Evolutionary conservation across 2,329 filamentous ascomycete genomes (phyloP), one percentile per base, ranked within the genome.

Genomic region (Pseudocercospora musae): DNA sequence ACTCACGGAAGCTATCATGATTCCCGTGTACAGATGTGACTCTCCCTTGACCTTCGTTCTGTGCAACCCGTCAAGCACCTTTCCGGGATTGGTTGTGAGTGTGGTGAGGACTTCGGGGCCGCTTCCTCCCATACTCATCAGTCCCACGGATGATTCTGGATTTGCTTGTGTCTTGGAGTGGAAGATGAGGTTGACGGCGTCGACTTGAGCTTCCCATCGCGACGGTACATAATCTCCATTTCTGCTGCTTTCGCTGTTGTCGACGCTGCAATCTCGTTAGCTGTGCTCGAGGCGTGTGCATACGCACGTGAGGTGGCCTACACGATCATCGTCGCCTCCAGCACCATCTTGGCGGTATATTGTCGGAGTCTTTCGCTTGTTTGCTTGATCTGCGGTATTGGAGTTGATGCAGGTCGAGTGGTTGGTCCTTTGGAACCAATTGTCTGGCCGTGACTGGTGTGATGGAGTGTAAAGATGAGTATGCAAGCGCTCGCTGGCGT

Each of bases 301-400:
- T n/a, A 60, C 52, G 60, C 56, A 55, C 49, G 50, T 58, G 57
- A 65, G 60, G 59, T 55, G 68, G 53, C 77, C 23, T 75, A 82
- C 85, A 98, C 89, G 79, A 99, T 91, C 93, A 99, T 98, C 67
- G 96, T 96, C 82, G 95, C 96, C 88, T 99, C 95, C 80, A 99
- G 89, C 80, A 89, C 91, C 95, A 99, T 99, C 75, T 84, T 93
- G 87, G 78, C 80, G 78, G 78, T 72, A 33, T 60, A 33, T 60
- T 60, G 49, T 42, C 9, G n/a, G 37, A 18, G 2, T 8, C 7
- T 40, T 6, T 18, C 10, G 37, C 37, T 40, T 40, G 7, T 40
- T 18, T 40, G 37, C 15, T 7, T 40, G 15, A 6, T 4, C 4
- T 13, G 13, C 15, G 37, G 15, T 40, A 9, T 40, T 15, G 2